Evolutionary conservation across 495 filamentous ascomycete genomes (phyloP).

Genomic region (Halenospora varia): DNA sequence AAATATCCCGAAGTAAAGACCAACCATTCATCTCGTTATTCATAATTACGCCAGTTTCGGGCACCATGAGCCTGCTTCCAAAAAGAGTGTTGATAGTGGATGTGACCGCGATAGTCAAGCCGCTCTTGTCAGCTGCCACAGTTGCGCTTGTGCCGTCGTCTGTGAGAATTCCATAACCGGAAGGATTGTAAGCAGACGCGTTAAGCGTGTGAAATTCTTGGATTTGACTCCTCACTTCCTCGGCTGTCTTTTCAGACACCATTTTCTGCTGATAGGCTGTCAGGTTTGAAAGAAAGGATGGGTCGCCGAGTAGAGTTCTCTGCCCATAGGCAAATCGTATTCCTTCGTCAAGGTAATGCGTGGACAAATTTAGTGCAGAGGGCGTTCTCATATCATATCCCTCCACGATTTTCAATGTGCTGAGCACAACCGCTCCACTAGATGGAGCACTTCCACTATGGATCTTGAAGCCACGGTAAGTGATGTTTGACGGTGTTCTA

Average conservation of each 20-base stretch:
- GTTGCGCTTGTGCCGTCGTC: slow-evolving; percentile 73
- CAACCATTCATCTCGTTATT: slow-evolving; percentile 85
- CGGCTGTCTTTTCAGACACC: slow-evolving; percentile 55
- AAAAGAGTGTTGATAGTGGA: slow-evolving; percentile 86
- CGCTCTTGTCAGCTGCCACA: slow-evolving; percentile 61
- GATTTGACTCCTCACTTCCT: slow-evolving; percentile 60
- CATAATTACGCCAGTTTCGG: slow-evolving; percentile 79
- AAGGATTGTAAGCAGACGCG: slow-evolving; percentile 64
- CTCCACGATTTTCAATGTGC: slow-evolving; percentile 72
- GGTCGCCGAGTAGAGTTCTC: slow-evolving; percentile 69
- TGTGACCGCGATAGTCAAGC: slow-evolving; percentile 68
- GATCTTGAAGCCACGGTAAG: slow-evolving; percentile 69
- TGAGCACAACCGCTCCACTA: slow-evolving; percentile 69
- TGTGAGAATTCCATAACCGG: slow-evolving; percentile 57
- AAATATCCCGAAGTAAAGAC: not conserved
- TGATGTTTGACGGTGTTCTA: slow-evolving; percentile 57
- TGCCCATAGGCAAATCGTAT: slow-evolving; percentile 84
- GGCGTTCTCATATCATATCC: slow-evolving; percentile 49
- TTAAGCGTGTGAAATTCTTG: slow-evolving; percentile 64
- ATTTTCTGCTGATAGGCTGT: slow-evolving; percentile 60
- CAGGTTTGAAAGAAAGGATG: slow-evolving; percentile 61
- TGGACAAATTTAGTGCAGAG: slow-evolving; percentile 54
- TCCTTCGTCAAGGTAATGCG: slow-evolving; percentile 80
- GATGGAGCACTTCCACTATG: slow-evolving; percentile 67
- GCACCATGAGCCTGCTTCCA: slow-evolving; percentile 71